Base-by-base conservation (phyloP, 129 eudicot genomes). In the Sambucus nigra region DNA sequence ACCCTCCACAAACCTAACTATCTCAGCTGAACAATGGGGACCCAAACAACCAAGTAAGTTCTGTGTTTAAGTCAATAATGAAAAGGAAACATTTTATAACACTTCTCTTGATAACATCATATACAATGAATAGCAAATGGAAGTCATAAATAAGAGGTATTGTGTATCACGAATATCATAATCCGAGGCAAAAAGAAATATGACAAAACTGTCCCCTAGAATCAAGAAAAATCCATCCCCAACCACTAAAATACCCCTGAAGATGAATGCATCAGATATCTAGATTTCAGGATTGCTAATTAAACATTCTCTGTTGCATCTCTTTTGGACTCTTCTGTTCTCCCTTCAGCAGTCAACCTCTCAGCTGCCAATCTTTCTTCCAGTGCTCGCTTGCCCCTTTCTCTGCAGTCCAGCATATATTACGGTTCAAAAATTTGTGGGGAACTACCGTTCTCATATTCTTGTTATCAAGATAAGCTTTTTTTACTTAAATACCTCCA, bases 311-410 rank as follows among this genome's bases (percentile, higher is more conserved):
- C 95, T 8, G 73, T 16, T 28, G 95, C 95, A 61, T 81, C 98
- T 65, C 45, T 64, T 45, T 76, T 70, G 11, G 78, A 47, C 19
- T 79, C 95, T n/a, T n/a, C n/a, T n/a, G n/a, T n/a, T n/a, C n/a
- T n/a, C n/a, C n/a, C n/a, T n/a, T n/a, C n/a, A 60, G 73, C 73
- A 35, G 70, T 79, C 51, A 89, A 59, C 60, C 77, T 85, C 68
- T 89, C 98, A 22, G 87, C 78, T 6, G 94, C 98, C 67, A 89
- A 64, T 73, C 98, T 80, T 73, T 89, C 98, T 69, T 89, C 95
- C n/a, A 89, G 80, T 0, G 98, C 95, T 28, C 95, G 84, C 9
- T 88, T 94, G 51, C 98, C 98, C 62, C 98, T 81, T 82, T 89
- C 98, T 69, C 98, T 89, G 83, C 57, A 55, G 26, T 80, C 65